Conservation (phyloP, 2,329 filamentous ascomycete species). For the Cryphonectria parasitica region DNA sequence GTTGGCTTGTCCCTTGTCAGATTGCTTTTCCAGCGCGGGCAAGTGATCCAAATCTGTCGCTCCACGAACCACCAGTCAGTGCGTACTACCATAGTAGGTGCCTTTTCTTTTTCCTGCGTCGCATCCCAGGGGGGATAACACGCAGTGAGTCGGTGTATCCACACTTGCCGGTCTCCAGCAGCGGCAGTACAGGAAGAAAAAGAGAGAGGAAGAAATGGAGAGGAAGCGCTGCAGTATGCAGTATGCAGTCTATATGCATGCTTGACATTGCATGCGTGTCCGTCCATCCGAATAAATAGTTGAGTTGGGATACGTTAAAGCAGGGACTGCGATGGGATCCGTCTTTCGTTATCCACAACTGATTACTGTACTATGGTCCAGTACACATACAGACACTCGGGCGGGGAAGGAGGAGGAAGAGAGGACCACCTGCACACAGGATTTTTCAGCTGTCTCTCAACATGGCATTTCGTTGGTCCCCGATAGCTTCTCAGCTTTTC, state of each 20-base stretch:
- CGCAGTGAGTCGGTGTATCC: slow-evolving; percentile 8
- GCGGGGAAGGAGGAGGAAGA: neutral
- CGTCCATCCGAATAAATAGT: neutral
- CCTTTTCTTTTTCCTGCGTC: neutral
- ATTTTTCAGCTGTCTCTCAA: slow-evolving; percentile 19
- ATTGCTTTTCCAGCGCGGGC: neutral
- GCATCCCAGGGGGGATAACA: slow-evolving; percentile 12
- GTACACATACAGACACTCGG: neutral
- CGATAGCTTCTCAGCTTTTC: slow-evolving; percentile 9
- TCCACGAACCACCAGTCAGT: slow-evolving; percentile 5
- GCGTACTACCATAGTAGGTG: neutral
- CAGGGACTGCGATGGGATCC: neutral
- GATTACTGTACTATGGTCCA: neutral
- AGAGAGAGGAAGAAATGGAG: no score
- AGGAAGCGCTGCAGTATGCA: neutral
- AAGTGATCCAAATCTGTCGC: slow-evolving; percentile 3
- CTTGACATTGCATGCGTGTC: neutral
- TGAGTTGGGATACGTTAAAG: neutral
- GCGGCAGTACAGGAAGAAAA: neutral
- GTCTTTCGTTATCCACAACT: neutral
- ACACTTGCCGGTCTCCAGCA: neutral
- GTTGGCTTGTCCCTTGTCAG: slow-evolving; percentile 4
- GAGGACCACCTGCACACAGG: slow-evolving; percentile 5
- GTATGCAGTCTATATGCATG: neutral
- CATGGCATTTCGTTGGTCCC: slow-evolving; percentile 14